Evolutionary conservation across 257 asterid species (phyloP).

Genomic region (Linderniella brevidens): DNA sequence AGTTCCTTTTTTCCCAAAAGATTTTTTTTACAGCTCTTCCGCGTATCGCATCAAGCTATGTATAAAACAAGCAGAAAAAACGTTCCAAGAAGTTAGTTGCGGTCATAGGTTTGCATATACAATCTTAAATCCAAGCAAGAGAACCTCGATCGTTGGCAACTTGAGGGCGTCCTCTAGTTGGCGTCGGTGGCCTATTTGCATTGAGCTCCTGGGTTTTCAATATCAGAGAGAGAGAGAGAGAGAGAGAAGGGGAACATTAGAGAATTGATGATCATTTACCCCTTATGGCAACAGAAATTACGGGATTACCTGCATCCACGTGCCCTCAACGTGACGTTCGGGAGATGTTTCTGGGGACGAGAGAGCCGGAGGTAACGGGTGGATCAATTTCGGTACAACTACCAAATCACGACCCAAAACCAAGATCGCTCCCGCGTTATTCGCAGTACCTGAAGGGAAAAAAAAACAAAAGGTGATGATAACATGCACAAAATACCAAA

Average conservation of each 20-base stretch:
- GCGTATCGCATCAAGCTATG: no score
- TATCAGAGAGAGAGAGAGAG: not conserved
- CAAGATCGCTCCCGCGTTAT: conserved; percentile 97
- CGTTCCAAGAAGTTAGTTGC: no score
- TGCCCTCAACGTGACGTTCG: conserved; percentile 76
- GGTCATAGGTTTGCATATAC: no score
- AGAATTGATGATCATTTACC: not conserved
- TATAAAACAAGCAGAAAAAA: no score
- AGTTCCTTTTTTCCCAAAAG: no score
- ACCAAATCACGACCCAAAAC: conserved; percentile 98
- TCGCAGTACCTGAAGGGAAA: conserved; percentile 63
- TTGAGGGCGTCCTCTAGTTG: conserved; percentile 98
- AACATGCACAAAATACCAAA: no score
- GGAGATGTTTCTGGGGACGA: conserved; percentile 90
- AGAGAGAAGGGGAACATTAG: not conserved
- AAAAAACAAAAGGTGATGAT: conserved; percentile 2
- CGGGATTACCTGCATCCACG: conserved; percentile 90
- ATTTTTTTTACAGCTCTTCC: conserved; percentile 6
- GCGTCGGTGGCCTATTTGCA: conserved; percentile 96
- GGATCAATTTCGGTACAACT: conserved; percentile 92
- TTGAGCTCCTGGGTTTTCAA: conserved; percentile 62
- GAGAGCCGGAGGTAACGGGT: conserved; percentile 93
- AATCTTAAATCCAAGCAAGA: conserved; percentile 56
- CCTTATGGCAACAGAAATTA: not conserved
- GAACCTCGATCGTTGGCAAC: conserved; percentile 88